A percentile compares a stretch with the other conserved stretches of the same genome.
Evolutionary conservation across 2,329 filamentous ascomycete genomes (phyloP).

Genomic region (Claviceps paspali): DNA sequence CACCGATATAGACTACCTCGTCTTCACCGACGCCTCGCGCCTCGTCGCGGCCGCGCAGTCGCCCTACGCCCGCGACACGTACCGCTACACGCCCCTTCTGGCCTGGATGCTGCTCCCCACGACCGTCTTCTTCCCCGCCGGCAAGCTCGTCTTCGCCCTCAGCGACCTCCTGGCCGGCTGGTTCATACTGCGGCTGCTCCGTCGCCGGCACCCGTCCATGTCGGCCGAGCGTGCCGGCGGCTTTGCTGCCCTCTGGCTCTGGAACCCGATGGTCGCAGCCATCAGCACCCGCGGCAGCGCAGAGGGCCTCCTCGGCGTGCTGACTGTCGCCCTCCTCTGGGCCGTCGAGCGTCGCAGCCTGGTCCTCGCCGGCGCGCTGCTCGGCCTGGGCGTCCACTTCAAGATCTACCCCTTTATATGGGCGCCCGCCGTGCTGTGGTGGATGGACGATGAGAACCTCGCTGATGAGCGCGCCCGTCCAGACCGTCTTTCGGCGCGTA

Average conservation of each 20-base stretch:
- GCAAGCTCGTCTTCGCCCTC: slow-evolving; percentile 72
- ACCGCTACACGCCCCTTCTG: slow-evolving; percentile 88
- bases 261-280: slow-evolving; percentile 96
- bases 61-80: slow-evolving; percentile 83
- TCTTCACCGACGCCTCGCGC: slow-evolving; percentile 90
- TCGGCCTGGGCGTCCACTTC: slow-evolving; percentile 83
- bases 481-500: not conserved
- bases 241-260: slow-evolving; percentile 77
- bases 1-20: slow-evolving; percentile 96
- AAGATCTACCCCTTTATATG: slow-evolving; percentile 99
- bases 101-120: slow-evolving; percentile 86
- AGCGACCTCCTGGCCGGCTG: slow-evolving; percentile 77
- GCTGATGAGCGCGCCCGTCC: too few relatives aligned
- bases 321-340: slow-evolving; percentile 75
- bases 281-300: slow-evolving; percentile 93
- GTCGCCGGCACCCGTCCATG: slow-evolving; percentile 31
- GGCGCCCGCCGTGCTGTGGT: slow-evolving; percentile 65
- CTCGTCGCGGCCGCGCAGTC: slow-evolving; percentile 52
- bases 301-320: slow-evolving; percentile 73
- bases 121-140: slow-evolving; percentile 63
- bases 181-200: slow-evolving; percentile 39
- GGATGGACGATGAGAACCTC: slow-evolving; percentile 50
- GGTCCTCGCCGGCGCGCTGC: slow-evolving; percentile 51
- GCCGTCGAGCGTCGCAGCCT: slow-evolving; percentile 52
- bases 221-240: slow-evolving; percentile 42